These are phyloP conservation scores for Arctostaphylos glauca DNA, from an alignment of 148 eudicot species.

Conservation along the genomic window DNA sequence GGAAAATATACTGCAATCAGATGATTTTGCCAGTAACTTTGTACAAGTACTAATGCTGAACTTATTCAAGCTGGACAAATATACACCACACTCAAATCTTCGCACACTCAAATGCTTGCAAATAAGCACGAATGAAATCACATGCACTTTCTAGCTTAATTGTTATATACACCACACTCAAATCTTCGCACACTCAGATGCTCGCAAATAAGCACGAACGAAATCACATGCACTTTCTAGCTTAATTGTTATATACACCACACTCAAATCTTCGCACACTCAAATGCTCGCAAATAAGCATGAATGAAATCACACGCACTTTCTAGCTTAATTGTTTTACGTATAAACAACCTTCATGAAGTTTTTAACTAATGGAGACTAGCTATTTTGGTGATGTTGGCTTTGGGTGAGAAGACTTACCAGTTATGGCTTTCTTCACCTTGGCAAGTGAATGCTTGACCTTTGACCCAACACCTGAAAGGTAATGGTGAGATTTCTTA, in stretches of 20 bases:
- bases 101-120: too few species aligned
- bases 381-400: conserved; percentile 40
- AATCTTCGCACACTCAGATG: neutral
- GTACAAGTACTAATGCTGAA: neutral
- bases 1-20: neutral
- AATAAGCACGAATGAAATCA: neutral
- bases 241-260: conserved; percentile 11
- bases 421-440: conserved; percentile 71
- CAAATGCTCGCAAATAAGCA: too few species aligned
- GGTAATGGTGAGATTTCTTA: conserved; percentile 47
- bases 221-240: conserved; percentile 15
- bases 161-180: conserved; percentile 13
- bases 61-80: neutral
- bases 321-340: conserved; percentile 1
- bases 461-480: conserved; percentile 72
- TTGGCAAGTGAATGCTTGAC: conserved; percentile 73
- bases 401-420: conserved; percentile 54
- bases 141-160: conserved; percentile 10
- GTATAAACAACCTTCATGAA: neutral
- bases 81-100: conserved; percentile 8
- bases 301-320: conserved; percentile 5
- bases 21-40: neutral
- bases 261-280: neutral
- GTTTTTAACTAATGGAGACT: neutral
- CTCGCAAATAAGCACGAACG: neutral